Base-by-base conservation (phyloP, 768 basidiomycete genomes). In the Tylopilus balloui region DNA sequence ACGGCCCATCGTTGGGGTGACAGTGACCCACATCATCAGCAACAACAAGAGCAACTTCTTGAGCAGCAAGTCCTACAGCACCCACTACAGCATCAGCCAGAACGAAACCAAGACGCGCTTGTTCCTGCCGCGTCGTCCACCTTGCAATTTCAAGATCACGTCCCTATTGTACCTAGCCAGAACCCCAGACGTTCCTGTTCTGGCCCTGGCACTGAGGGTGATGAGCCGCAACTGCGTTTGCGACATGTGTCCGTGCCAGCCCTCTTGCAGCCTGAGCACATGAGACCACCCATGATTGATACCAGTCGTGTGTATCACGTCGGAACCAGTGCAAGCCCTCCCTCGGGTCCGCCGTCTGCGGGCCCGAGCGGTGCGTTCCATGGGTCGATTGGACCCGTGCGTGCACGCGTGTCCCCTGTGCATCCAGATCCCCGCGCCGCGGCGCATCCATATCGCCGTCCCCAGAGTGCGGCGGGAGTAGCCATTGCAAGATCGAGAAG, bases 1-100 rank as follows among this genome's bases (percentile, higher is more conserved):
- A 68, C 63, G 39, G 55, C 55, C 47, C 73, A 62, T 65, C 71
- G 71, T 48, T 71, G 71, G 70, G 69, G 71, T 71, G 73, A 72
- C 67, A 71, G 59, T 70, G 24, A 66, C 14, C 42, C 6, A 9
- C 54, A 36, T n/a, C 52, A 43, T 12, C 51, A 66, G 13, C 54
- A 58, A 13, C 66, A 66, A 15, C 67, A 68, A n/a, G 34, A 2
- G 29, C 68, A 73, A 10, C 57, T 24, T 20, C 59, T 66, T 59
- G 64, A 65, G 48, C 66, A 78, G 53, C 70, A 65, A 57, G 64
- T 73, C 54, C 64, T 70, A 54, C 72, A 69, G 45, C 71, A 71
- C 44, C 56, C 62, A 43, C 68, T 70, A 50, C 68, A 66, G 41
- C 67, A 68, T 50, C 70, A 71, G 28, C 70, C 60, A 51, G 62